Evolutionary conservation across 2,329 filamentous ascomycete species (phyloP), one percentile per base, ranked within the genome.

Genomic region (Apiospora malaysiana): DNA sequence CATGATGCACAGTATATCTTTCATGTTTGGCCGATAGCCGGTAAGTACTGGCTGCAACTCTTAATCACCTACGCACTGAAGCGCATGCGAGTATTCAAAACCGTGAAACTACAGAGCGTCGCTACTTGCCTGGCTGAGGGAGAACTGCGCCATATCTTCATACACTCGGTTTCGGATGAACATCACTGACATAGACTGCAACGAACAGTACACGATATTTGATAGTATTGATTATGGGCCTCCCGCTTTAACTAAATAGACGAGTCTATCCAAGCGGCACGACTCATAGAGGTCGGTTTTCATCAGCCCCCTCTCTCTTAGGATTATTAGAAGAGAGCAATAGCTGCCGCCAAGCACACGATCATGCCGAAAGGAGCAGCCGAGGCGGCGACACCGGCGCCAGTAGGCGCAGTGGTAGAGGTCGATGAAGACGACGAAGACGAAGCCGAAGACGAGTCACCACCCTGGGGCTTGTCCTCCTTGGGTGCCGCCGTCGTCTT

Each of bases 281-380:
- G 32, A n/a, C 32, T 63, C 27, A 32, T 32, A 63, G 18, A 8
- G 32, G 9, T 9, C 40, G 21, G 18, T 2, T 21, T 10, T 63
- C 16, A 63, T 63, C 14, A 37, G 12, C 7, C 3, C 9, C 12
- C n/a, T n/a, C n/a, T n/a, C n/a, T 63, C 16, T 63, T 8, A 10
- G 9, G 2, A 10, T 21, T 45, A 21, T 37, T 40, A 68, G 45
- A 68, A 68, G 10, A 68, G 46, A 25, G 37, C 45, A 23, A 49
- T 49, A 37, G 37, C 67, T 23, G 67, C 67, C 18, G 47, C 46
- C 32, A 68, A 21, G 32, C 67, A 42, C 25, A 68, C 46, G n/a
- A 68, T 49, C 67, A 68, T 68, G 47, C 67, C 67, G 32, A 68
- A 51, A 46, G 67, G 67, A 25, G 67, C 67, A 32, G 67, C 67